Evolutionary conservation across 345 rosid genomes (phyloP).

Genomic region (Litchi chinensis): DNA sequence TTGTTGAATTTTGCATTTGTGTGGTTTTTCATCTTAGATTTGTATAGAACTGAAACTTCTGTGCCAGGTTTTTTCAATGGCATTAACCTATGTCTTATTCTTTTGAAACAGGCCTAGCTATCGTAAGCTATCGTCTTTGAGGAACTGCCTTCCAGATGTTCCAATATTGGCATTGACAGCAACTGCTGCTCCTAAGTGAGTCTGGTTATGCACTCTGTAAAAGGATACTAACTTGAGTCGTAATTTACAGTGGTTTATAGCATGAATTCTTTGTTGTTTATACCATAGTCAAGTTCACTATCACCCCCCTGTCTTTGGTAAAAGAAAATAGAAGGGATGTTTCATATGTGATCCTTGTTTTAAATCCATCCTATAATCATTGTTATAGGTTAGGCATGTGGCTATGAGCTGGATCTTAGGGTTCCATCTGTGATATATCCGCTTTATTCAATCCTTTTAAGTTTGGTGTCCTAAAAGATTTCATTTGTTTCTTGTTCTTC

Average conservation of each 20-base stretch:
- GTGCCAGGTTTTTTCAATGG: not conserved
- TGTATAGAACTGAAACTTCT: conserved; percentile 13
- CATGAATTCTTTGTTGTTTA: not conserved
- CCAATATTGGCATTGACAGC: conserved; percentile 94
- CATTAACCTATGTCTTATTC: not conserved
- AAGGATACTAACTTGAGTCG: not conserved
- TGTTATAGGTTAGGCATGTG: not conserved
- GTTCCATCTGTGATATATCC: not conserved
- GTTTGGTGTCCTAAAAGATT: not conserved
- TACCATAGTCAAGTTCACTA: not conserved
- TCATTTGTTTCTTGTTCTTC: not conserved
- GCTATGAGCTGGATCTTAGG: not conserved
- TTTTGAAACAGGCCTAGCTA: conserved; percentile 71
- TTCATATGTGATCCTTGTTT: not conserved
- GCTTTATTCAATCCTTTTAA: not conserved
- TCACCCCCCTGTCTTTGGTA: not conserved
- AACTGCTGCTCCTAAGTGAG: conserved; percentile 94
- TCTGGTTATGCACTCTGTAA: conserved; percentile 21
- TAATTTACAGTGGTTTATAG: not conserved
- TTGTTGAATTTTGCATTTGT: conserved; percentile 1
- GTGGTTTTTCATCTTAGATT: not conserved
- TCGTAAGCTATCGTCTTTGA: conserved; percentile 82
- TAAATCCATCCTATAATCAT: not conserved
- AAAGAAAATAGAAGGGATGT: not conserved
- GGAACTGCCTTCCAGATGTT: conserved; percentile 71